Conservation (phyloP, 2,329 filamentous ascomycete genomes). For the Neonectria hederae region DNA sequence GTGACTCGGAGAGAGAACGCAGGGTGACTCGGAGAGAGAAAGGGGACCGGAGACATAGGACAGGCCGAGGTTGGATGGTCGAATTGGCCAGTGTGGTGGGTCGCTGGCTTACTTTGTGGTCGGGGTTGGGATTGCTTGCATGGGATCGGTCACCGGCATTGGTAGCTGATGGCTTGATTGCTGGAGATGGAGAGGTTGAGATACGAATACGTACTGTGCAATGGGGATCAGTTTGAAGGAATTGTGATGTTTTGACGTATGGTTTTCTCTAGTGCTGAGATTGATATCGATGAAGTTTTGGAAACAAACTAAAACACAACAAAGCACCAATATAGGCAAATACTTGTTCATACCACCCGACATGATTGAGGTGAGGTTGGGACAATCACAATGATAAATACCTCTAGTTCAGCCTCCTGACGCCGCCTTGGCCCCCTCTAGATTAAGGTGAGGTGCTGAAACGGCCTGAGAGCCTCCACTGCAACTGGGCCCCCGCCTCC, state of each 20-base stretch:
- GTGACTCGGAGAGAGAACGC: background rate
- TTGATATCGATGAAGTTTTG: background rate
- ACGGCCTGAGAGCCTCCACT: background rate
- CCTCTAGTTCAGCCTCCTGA: background rate
- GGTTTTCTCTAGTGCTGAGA: background rate
- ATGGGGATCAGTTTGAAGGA: background rate
- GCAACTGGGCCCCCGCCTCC: background rate
- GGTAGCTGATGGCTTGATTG: background rate
- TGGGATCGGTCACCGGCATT: background rate
- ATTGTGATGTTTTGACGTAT: background rate
- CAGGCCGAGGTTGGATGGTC: background rate
- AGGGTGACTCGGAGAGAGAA: background rate
- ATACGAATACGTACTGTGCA: background rate
- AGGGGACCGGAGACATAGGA: background rate
- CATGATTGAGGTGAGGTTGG: conserved; percentile 13
- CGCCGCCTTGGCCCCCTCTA: background rate
- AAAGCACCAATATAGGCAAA: too few relatives aligned
- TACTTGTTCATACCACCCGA: too few relatives aligned
- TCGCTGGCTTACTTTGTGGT: conserved; percentile 3
- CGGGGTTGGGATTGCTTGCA: conserved; percentile 9
- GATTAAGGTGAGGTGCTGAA: conserved; percentile 8
- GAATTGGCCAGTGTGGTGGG: background rate
- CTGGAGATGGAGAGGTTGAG: background rate
- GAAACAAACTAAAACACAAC: too few relatives aligned
- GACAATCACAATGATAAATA: background rate